Evolutionary conservation across 495 filamentous ascomycete species (phyloP).

Genomic region (Letharia columbiana): DNA sequence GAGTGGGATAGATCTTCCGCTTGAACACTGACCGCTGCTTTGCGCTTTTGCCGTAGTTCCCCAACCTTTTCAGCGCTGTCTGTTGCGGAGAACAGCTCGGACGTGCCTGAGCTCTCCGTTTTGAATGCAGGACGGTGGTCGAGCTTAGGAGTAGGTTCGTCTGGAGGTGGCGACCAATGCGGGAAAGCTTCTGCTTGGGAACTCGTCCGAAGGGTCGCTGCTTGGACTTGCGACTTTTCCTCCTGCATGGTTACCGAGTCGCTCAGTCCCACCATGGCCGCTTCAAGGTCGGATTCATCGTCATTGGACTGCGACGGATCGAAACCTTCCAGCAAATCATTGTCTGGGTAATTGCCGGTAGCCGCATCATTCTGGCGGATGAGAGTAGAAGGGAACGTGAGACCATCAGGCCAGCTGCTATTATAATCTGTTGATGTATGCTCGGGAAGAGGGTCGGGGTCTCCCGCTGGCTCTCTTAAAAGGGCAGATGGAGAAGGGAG

Average conservation of each 20-base stretch:
- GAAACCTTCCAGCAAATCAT: background rate
- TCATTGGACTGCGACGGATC: constrained; percentile 4
- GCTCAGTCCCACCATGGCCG: constrained; percentile 19
- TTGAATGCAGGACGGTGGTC: background rate
- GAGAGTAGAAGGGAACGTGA: constrained; percentile 6
- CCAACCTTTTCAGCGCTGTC: constrained; percentile 20
- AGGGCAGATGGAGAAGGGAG: constrained; percentile 37
- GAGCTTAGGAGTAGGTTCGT: background rate
- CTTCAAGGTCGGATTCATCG: constrained; percentile 16
- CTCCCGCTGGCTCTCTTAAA: constrained; percentile 10
- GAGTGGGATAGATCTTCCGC: background rate
- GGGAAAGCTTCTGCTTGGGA: background rate
- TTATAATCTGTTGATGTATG: constrained; percentile 3
- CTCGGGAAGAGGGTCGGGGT: background rate
- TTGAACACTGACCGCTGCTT: constrained; percentile 12
- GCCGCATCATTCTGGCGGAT: constrained; percentile 1
- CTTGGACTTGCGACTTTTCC: background rate
- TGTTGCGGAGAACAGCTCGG: constrained; percentile 15
- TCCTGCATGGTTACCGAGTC: constrained; percentile 17
- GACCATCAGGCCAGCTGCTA: constrained; percentile 8
- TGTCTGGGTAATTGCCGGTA: background rate
- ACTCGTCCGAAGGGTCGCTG: background rate
- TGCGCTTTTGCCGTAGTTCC: constrained; percentile 9
- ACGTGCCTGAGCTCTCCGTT: background rate
- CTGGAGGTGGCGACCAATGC: background rate